Evolutionary conservation across 169 alveolate genomes (phyloP), one percentile per base, ranked within the genome.

Genomic region (Plasmodium gaboni): DNA sequence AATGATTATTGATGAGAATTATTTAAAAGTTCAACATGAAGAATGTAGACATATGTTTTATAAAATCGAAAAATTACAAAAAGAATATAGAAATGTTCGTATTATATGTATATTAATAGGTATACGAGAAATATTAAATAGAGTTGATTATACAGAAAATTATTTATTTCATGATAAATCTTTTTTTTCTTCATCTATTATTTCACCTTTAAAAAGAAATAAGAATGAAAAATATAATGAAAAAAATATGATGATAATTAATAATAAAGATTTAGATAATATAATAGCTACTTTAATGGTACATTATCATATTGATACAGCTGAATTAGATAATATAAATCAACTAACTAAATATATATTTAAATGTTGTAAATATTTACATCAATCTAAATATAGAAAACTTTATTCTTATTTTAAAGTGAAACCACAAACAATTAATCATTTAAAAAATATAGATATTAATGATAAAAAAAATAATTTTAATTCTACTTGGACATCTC

Each of bases 91-190:
- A 15, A 61, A 72, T 44, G 73, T 65, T 46, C 70, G 83, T 22
- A 51, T 86, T 9, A 55, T 86, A 42, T 86, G 92, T 50, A 61
- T 86, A 50, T 86, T 86, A 53, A 59, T 86, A 44, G 92, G 92
- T 13, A 53, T 86, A 64, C 73, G 92, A 59, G 92, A 86, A 51
- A 28, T 46, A 60, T 24, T 86, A 86, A 55, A 26, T 53, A 86
- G 74, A 32, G 61, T 68, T 15, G 46, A 57, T 10, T 68, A 42
- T 15, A 80, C 24, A 17, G 48, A 12, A 32, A 17, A 74, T 38
- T 28, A 28, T 80, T 7, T 32, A 32, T 32, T 4, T 32, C 44
- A 32, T 32, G 44, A 32, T 32, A 32, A 32, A 32, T 32, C 44
- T 4, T 32, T 32, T 32, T 32, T 3, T 32, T 32, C 44, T 32